Percentiles rank a stretch among this genome's conserved stretches.
Conservation (phyloP, 495 filamentous ascomycete genomes). For the Parachaetomium inaequale region DNA sequence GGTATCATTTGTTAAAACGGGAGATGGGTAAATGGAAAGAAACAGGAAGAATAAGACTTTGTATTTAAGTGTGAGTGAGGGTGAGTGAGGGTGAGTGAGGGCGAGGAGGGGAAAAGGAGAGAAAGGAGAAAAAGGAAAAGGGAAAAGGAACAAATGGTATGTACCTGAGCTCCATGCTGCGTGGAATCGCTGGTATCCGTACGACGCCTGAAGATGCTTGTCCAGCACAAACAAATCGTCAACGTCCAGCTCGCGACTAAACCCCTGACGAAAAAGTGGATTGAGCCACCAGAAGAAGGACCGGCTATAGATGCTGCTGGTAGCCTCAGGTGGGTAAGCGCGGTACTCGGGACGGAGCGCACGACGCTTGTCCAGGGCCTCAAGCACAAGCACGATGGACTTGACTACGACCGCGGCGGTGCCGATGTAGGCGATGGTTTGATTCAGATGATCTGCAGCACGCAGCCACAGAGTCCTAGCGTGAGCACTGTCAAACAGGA, state of each 20-base stretch:
- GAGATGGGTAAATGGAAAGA: too few relatives aligned
- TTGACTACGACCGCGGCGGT: conserved; percentile 29
- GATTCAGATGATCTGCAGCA: not conserved
- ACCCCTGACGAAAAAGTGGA: conserved; percentile 35
- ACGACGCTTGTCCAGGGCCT: conserved; percentile 49
- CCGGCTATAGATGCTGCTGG: conserved; percentile 32
- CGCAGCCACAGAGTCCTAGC: conserved; percentile 44
- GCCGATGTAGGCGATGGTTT: conserved; percentile 21
- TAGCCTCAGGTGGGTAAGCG: conserved; percentile 33
- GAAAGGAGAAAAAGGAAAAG: not conserved
- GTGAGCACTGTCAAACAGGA: conserved; percentile 53
- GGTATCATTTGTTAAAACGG: conserved; percentile 4
- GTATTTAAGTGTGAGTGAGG: not conserved
- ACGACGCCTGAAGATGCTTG: conserved; percentile 45
- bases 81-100: not conserved
- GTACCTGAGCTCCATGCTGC: conserved; percentile 33
- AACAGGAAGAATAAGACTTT: too few relatives aligned
- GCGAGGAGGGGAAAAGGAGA: not conserved
- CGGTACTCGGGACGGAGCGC: conserved; percentile 45
- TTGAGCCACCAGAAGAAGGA: conserved; percentile 44
- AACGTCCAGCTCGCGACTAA: conserved; percentile 27
- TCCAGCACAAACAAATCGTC: conserved; percentile 43
- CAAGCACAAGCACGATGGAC: conserved; percentile 43
- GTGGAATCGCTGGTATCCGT: conserved; percentile 33
- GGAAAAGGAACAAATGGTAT: conserved; percentile 1